Conservation (phyloP, 805 yeast species). For the Naumovozyma dairenensis region DNA sequence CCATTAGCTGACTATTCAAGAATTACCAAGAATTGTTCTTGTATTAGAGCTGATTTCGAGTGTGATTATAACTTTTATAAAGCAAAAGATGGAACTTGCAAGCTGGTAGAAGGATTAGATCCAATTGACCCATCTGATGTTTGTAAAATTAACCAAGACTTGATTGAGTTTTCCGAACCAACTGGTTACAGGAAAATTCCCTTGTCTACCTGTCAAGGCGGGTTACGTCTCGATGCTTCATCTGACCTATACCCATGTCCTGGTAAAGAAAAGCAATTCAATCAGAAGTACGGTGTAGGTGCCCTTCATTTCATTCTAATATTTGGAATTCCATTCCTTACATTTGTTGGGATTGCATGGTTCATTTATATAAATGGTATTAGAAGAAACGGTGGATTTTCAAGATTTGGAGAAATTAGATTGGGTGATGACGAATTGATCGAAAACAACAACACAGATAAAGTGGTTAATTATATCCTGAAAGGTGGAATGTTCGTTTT, state of each 20-base stretch:
- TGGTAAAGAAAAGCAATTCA: constrained; percentile 63
- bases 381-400: constrained; percentile 66
- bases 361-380: constrained; percentile 75
- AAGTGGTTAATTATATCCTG: constrained; percentile 48
- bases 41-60: constrained; percentile 82
- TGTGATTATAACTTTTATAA: constrained; percentile 82
- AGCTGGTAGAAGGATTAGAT: constrained; percentile 60
- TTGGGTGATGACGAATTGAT: constrained; percentile 64
- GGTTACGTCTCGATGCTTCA: constrained; percentile 52
- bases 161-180: constrained; percentile 69
- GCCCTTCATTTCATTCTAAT: constrained; percentile 46
- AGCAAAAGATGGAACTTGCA: constrained; percentile 74
- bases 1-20: constrained; percentile 50
- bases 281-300: constrained; percentile 41
- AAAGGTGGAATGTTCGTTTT: constrained; percentile 43
- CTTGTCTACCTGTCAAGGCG: constrained; percentile 76
- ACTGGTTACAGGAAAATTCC: constrained; percentile 90
- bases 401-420: constrained; percentile 76
- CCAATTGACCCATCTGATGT: constrained; percentile 56
- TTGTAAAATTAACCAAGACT: constrained; percentile 44
- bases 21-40: constrained; percentile 58
- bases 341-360: constrained; percentile 47
- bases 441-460: constrained; percentile 54
- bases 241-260: constrained; percentile 72
- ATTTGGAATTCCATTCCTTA: constrained; percentile 44